Evolutionary conservation across 139 green algal genomes (phyloP).

Genomic region (Auxenochlorella pyrenoidosa): DNA sequence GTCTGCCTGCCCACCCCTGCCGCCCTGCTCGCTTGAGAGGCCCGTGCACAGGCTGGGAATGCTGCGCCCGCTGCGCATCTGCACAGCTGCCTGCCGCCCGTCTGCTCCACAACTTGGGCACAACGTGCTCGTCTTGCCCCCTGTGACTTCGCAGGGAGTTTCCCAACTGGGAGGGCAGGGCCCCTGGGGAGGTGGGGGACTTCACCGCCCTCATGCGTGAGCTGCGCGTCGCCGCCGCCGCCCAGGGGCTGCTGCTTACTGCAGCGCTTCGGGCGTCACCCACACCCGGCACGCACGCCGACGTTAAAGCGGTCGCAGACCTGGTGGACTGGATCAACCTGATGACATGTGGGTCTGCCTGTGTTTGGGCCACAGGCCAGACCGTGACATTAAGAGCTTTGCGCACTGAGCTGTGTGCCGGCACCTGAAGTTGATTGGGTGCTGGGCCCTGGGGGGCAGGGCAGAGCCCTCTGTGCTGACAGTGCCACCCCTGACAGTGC

Average conservation of each 20-base stretch:
- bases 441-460: too few species aligned
- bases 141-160: conserved; percentile 1
- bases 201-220: background rate
- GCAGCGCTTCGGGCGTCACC: background rate
- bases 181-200: background rate
- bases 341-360: background rate
- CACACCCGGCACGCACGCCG: background rate
- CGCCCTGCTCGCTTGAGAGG: too few species aligned
- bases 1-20: too few species aligned
- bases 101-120: too few species aligned
- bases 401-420: too few species aligned
- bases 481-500: background rate
- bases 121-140: too few species aligned
- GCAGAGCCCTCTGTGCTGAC: too few species aligned
- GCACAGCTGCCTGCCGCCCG: too few species aligned
- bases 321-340: background rate
- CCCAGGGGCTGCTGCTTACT: background rate
- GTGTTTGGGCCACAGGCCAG: too few species aligned
- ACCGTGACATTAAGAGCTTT: too few species aligned
- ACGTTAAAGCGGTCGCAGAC: background rate
- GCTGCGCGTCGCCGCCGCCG: background rate
- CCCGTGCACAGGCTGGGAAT: background rate
- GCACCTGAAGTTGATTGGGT: too few species aligned
- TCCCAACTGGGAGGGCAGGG: background rate
- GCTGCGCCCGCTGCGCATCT: background rate